phyloP scores from a whole-genome alignment of 139 green algal genomes.

The Tetratostichococcus sp. region DNA sequence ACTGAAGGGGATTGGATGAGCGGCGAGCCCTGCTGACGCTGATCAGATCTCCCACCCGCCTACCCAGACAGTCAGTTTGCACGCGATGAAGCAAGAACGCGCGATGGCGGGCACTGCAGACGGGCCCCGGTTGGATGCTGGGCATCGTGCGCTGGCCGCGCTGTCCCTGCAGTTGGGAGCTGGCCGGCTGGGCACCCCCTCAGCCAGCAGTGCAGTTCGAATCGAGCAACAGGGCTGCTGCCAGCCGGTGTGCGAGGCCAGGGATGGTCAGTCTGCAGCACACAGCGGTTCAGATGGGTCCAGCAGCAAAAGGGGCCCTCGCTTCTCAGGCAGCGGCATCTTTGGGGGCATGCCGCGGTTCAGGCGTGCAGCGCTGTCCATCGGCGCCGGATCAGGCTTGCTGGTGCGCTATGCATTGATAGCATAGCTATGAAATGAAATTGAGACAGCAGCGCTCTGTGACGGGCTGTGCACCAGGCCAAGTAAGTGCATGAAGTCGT shows the following conservation, averaged over 20 bases:
- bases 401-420: neutral
- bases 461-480: neutral
- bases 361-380: neutral
- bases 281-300: neutral
- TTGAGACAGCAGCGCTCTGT: neutral
- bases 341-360: neutral
- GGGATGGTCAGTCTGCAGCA: neutral
- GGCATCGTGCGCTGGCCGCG: neutral
- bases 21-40: no score
- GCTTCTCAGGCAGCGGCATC: neutral
- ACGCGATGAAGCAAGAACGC: no score
- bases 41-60: no score
- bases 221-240: neutral
- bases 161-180: neutral
- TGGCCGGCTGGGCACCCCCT: no score
- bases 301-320: neutral
- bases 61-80: no score
- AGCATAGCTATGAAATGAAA: neutral
- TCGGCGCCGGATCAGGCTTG: neutral
- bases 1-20: no score
- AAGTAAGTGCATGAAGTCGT: neutral
- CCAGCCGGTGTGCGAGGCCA: neutral
- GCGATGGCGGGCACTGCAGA: no score
- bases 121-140: no score
- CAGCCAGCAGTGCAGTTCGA: neutral